phyloP scores from a whole-genome alignment of 2,329 filamentous ascomycete genomes.

The Coniochaeta sp. region DNA sequence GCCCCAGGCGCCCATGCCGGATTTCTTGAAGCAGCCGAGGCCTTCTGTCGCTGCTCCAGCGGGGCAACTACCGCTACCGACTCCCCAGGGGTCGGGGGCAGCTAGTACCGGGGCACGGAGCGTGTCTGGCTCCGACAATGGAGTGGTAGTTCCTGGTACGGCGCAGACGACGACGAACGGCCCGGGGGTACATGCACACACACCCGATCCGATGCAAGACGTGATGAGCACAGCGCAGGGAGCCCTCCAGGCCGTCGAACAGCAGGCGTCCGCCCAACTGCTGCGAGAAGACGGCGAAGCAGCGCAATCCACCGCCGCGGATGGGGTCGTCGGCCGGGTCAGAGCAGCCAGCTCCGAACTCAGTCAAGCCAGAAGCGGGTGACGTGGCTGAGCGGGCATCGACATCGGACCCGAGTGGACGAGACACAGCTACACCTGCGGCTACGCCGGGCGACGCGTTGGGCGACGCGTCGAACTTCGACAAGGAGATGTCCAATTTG shows the following conservation, averaged over 20 bases:
- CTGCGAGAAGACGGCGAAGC: background rate
- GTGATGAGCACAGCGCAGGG: background rate
- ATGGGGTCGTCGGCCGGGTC: background rate
- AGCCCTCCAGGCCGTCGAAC: background rate
- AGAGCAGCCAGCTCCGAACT: background rate
- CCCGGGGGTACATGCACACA: background rate
- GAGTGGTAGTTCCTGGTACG: background rate
- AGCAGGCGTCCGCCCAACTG: background rate
- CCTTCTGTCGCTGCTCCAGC: background rate
- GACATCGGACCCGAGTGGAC: background rate
- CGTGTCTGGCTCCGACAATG: background rate
- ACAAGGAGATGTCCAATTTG: background rate
- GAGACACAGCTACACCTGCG: background rate
- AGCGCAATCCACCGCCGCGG: background rate
- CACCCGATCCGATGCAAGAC: background rate
- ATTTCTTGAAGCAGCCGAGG: background rate
- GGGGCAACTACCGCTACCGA: background rate
- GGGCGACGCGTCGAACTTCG: background rate
- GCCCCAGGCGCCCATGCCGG: background rate
- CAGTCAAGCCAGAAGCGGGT: background rate
- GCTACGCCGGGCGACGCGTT: background rate
- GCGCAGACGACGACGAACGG: background rate
- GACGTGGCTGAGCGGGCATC: background rate
- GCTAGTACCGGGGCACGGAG: no score
- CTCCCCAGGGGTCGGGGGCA: no score